A percentile compares a stretch with the other conserved stretches of the same genome.
Conservation (phyloP, 75 land plant species). For the Picea sitchensis region DNA sequence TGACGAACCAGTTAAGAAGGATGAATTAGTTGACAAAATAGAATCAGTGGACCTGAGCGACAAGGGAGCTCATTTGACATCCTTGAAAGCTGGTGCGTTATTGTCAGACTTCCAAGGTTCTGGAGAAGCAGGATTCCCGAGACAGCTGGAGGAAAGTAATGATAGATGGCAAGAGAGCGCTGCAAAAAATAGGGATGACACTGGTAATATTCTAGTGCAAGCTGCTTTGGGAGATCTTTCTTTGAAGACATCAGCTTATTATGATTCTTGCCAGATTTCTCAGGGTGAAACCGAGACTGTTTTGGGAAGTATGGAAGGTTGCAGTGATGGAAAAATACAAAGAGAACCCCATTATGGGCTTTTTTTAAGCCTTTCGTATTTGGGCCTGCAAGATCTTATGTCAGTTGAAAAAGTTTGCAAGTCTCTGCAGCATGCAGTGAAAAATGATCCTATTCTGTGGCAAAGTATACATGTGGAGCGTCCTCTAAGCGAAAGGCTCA, state of each 20-base stretch:
- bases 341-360: conserved; percentile 12
- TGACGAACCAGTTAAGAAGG: too few species aligned
- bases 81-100: too few species aligned
- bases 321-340: background rate
- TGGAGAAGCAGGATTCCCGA: too few species aligned
- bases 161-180: background rate
- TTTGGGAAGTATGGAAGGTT: background rate
- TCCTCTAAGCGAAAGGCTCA: conserved; percentile 25
- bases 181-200: background rate
- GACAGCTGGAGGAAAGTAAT: background rate
- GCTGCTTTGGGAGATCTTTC: too few species aligned
- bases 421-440: conserved; percentile 20
- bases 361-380: conserved; percentile 13
- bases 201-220: background rate
- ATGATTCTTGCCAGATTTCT: too few species aligned
- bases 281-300: background rate
- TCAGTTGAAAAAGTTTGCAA: conserved; percentile 30
- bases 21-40: too few species aligned
- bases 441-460: conserved; percentile 26
- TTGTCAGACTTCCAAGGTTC: too few species aligned
- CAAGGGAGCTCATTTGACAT: too few species aligned
- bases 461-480: conserved; percentile 26
- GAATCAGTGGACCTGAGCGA: too few species aligned
- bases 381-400: conserved; percentile 25
- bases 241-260: too few species aligned